Evolutionary conservation across 345 rosid genomes (phyloP).

Genomic region (Murraya koenigii): DNA sequence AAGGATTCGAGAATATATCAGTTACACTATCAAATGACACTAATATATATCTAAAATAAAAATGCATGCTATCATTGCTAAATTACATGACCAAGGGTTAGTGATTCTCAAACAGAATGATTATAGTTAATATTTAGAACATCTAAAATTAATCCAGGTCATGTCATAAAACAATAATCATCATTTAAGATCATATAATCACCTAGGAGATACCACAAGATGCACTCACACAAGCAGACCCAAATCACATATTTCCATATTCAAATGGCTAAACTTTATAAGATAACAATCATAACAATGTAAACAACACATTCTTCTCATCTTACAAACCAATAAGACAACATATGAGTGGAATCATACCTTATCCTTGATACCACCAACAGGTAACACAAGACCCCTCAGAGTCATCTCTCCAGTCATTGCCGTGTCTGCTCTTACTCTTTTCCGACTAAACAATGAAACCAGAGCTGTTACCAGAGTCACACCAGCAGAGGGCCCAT

Average conservation of each 20-base stretch:
- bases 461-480: slow-evolving; percentile 94
- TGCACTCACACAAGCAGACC: background rate
- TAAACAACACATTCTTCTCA: background rate
- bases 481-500: slow-evolving; percentile 99
- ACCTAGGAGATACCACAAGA: background rate
- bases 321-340: slow-evolving; percentile 6
- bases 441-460: slow-evolving; percentile 79
- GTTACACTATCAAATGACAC: background rate
- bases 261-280: background rate
- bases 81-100: background rate
- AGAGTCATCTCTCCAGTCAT: slow-evolving; percentile 99
- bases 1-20: slow-evolving; percentile 10
- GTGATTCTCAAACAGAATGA: background rate
- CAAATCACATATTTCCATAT: background rate
- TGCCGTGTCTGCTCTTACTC: slow-evolving; percentile 95
- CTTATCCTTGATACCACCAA: slow-evolving; percentile 98
- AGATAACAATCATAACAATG: background rate
- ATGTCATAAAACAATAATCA: background rate
- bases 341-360: slow-evolving; percentile 26
- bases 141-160: background rate
- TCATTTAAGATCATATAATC: background rate
- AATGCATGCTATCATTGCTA: background rate
- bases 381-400: slow-evolving; percentile 96
- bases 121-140: background rate
- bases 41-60: background rate